Evolutionary conservation across 2,329 filamentous ascomycete genomes (phyloP), one percentile per base, ranked within the genome.

Genomic region (Diplocarpon mali): DNA sequence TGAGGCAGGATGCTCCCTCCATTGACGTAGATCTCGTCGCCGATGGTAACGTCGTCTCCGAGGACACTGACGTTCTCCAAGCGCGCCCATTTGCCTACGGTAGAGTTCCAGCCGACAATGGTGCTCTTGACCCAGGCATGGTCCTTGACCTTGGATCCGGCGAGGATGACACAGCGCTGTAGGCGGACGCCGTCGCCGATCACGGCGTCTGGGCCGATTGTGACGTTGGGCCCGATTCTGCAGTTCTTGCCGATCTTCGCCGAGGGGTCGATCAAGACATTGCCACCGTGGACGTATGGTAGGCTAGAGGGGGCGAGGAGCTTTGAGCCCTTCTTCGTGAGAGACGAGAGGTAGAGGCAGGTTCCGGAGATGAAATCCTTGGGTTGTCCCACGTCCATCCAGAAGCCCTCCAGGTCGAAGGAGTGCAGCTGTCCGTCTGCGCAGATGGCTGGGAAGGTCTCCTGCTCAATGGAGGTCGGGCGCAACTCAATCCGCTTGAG

Each of bases 71-170:
- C 89, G 62, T 98, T 98, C 75, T 98, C 92, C 53, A 96, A 73
- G 56, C 90, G 84, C 47, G 90, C 90, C 90, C 90, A 98, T 63
- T 84, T 85, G 62, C 90, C 90, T 46, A 98, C 87, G 30, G 80
- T 84, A 71, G 87, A 94, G 76, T 95, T 95, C 90, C 90, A 98
- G 61, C 90, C 90, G 42, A 96, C 88, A 65, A 98, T 96, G 59
- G 90, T 92, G 64, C 85, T 93, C 80, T 96, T 96, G 66, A 98
- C 78, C 90, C 90, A 96, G 38, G 92, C 92, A 65, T 98, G 90
- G 64, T 98, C 92, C 76, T 95, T 95, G 68, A 95, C 83, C 72
- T 93, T 95, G 68, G 83, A 87, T 60, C 86, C 85, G 51, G 83
- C 77, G 53, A 98, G 75, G 45, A 98, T 69, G 17, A 96, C 92